A percentile compares a stretch with the other conserved stretches of the same genome.
Conservation (phyloP, 2,329 filamentous ascomycete species). For the Dendryphion nanum region DNA sequence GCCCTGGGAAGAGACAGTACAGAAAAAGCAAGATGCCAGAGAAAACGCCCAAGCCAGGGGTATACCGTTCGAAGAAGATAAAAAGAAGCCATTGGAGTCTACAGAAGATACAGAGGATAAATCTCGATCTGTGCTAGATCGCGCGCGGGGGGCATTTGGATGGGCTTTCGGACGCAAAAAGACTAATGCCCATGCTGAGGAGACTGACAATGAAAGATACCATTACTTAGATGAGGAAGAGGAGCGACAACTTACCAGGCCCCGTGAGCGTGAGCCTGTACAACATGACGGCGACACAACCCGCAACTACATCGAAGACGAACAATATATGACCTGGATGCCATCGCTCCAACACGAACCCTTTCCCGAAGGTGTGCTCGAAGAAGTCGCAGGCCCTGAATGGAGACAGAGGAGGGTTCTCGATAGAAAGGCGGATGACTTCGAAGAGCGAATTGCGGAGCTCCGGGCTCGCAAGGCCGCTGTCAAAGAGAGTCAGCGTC, state of each 20-base stretch:
- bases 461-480: slow-evolving; percentile 36
- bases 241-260: background rate
- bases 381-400: slow-evolving; percentile 64
- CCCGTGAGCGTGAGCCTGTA: background rate
- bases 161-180: background rate
- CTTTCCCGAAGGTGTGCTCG: slow-evolving; percentile 73
- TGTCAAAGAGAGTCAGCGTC: slow-evolving; percentile 36
- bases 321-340: slow-evolving; percentile 60
- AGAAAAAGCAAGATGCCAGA: slow-evolving; percentile 6
- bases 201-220: too few species aligned
- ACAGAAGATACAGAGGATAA: too few species aligned
- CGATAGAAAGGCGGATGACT: slow-evolving; percentile 70
- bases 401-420: too few species aligned
- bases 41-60: slow-evolving; percentile 13
- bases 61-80: background rate
- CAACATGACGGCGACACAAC: slow-evolving; percentile 64
- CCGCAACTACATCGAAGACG: slow-evolving; percentile 70
- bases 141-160: too few species aligned
- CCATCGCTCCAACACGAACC: slow-evolving; percentile 76
- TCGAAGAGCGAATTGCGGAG: slow-evolving; percentile 54
- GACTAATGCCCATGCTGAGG: background rate
- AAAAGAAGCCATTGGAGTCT: background rate
- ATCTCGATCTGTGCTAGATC: too few species aligned
- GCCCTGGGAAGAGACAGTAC: slow-evolving; percentile 24
- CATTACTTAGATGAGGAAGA: background rate